Percentiles rank a stretch among this genome's conserved stretches.
Conservation (phyloP, 352 stramenopile genomes). For the Pythium rhizo-oryzae region DNA sequence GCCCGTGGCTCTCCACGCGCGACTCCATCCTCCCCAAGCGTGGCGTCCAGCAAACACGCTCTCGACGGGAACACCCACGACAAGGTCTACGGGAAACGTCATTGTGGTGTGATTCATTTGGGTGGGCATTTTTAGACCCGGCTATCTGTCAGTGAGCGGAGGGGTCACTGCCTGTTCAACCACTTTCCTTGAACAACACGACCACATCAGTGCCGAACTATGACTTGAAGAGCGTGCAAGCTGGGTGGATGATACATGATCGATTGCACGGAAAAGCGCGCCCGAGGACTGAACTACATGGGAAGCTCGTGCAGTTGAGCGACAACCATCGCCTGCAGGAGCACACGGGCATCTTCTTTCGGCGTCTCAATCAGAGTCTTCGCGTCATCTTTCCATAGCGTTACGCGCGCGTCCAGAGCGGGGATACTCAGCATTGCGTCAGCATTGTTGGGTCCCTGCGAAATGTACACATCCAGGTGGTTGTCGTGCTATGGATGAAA, state of each 20-base stretch:
- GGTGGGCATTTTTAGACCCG: neutral
- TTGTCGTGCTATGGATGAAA: slow-evolving; percentile 51
- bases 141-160: neutral
- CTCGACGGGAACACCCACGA: neutral
- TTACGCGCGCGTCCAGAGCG: slow-evolving; percentile 70
- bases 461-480: slow-evolving; percentile 75
- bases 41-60: neutral
- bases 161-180: neutral
- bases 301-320: slow-evolving; percentile 28
- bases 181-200: too few relatives aligned
- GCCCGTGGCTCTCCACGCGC: slow-evolving; percentile 20
- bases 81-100: slow-evolving; percentile 1
- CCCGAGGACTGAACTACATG: neutral
- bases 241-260: neutral
- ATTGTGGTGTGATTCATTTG: neutral
- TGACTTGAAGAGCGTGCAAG: too few relatives aligned
- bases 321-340: slow-evolving; percentile 49
- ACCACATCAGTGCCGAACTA: too few relatives aligned
- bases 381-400: slow-evolving; percentile 72
- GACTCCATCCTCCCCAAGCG: slow-evolving; percentile 21
- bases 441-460: slow-evolving; percentile 72
- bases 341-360: slow-evolving; percentile 64
- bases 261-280: neutral
- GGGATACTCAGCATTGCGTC: slow-evolving; percentile 86
- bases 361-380: slow-evolving; percentile 83